A percentile compares a stretch with the other conserved stretches of the same genome.
These are phyloP conservation scores for Diplodia sapinea DNA, from an alignment of 2,329 filamentous ascomycete species.

Conservation along the genomic window DNA sequence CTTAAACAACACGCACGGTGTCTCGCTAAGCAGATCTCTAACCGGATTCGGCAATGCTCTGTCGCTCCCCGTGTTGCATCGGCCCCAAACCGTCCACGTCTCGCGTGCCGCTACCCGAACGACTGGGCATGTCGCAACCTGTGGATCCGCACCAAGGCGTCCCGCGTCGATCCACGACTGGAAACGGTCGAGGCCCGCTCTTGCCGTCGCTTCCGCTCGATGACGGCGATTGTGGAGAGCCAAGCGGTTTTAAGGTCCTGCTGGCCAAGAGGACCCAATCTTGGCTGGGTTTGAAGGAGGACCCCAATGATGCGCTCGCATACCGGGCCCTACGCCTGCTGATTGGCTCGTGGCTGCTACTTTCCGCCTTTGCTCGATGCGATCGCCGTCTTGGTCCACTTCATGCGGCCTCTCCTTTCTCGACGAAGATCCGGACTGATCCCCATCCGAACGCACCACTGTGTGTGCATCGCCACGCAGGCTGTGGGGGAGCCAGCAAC, in stretches of 20 bases:
- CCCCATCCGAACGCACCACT: neutral
- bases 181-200: neutral
- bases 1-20: neutral
- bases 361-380: slow-evolving; percentile 1
- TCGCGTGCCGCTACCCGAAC: slow-evolving; percentile 12
- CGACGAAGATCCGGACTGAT: neutral
- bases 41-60: neutral
- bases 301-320: neutral
- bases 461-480: neutral
- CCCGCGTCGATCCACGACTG: neutral
- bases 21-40: slow-evolving; percentile 16
- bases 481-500: neutral
- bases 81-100: slow-evolving; percentile 5
- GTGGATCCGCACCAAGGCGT: neutral
- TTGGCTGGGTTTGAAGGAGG: slow-evolving; percentile 4
- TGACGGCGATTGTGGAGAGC: neutral
- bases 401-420: slow-evolving; percentile 11
- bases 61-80: neutral
- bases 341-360: neutral
- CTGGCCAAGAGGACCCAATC: neutral
- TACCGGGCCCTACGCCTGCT: neutral
- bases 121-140: neutral
- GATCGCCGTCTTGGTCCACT: neutral
- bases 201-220: neutral
- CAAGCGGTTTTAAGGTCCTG: neutral